Evolutionary conservation across 176 grass and related monocot genomes (phyloP).

Genomic region (Olyra latifolia): DNA sequence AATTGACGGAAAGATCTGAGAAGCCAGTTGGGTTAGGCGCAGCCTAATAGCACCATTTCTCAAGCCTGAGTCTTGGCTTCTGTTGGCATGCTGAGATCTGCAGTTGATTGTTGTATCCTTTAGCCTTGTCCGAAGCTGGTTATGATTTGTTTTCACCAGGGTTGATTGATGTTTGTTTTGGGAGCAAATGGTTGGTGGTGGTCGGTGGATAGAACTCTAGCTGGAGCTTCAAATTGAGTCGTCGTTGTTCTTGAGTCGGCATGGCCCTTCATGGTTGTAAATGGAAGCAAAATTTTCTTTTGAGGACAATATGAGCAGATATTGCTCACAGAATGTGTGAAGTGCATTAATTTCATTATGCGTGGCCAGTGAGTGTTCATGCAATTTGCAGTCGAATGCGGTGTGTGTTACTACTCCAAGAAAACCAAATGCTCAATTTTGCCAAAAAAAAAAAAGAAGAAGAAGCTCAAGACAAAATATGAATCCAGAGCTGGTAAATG

Average conservation of each 20-base stretch:
- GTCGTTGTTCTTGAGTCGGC: conserved; percentile 23
- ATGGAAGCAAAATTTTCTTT: conserved; percentile 34
- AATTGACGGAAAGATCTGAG: conserved; percentile 40
- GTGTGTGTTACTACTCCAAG: background rate
- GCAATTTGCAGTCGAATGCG: background rate
- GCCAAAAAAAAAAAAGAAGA: too few relatives aligned
- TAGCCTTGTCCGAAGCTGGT: conserved; percentile 39
- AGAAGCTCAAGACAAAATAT: background rate
- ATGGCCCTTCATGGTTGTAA: conserved; percentile 40
- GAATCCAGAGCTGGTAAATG: background rate
- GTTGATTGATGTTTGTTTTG: conserved; percentile 12
- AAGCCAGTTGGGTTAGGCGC: conserved; percentile 39
- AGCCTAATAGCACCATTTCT: conserved; percentile 14
- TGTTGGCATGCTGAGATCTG: conserved; percentile 44
- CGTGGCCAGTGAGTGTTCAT: background rate
- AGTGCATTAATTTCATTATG: background rate
- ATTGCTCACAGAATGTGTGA: background rate
- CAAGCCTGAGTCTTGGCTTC: conserved; percentile 21
- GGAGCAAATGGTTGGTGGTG: conserved; percentile 10
- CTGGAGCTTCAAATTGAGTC: conserved; percentile 22
- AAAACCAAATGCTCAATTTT: background rate
- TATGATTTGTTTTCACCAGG: conserved; percentile 24
- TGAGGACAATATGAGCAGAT: conserved; percentile 5
- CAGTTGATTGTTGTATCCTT: conserved; percentile 40
- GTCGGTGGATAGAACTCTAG: conserved; percentile 30